Conservation (phyloP, 495 filamentous ascomycete genomes). For the Recurvomyces mirabilis region DNA sequence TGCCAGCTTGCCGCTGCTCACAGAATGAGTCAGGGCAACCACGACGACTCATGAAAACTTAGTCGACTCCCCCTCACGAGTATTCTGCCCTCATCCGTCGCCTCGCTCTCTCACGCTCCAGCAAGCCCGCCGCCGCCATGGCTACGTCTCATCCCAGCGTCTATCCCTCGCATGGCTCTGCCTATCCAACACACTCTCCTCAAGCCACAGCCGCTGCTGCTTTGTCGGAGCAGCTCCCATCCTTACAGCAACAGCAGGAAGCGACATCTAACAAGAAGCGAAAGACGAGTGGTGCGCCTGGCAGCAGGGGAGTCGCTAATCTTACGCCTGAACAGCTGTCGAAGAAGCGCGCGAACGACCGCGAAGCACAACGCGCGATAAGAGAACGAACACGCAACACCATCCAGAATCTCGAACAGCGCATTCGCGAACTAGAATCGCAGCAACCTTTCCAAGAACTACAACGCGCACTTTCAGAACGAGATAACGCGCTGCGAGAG, state of each 20-base stretch:
- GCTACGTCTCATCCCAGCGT: too few relatives aligned
- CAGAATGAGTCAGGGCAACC: too few relatives aligned
- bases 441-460: slow-evolving; percentile 74
- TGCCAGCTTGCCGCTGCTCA: too few relatives aligned
- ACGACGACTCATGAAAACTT: too few relatives aligned
- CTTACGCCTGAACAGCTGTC: slow-evolving; percentile 35
- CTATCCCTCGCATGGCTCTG: slow-evolving; percentile 3
- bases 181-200: neutral
- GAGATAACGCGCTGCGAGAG: slow-evolving; percentile 45
- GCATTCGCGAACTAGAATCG: slow-evolving; percentile 30
- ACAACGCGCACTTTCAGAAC: slow-evolving; percentile 40
- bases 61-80: too few relatives aligned
- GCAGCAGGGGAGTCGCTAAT: slow-evolving; percentile 30
- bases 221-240: slow-evolving; percentile 1
- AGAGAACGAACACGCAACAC: slow-evolving; percentile 31
- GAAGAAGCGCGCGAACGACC: slow-evolving; percentile 34
- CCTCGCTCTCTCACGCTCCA: too few relatives aligned
- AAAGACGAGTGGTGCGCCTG: slow-evolving; percentile 14
- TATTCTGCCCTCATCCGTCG: too few relatives aligned
- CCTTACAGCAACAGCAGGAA: neutral
- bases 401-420: slow-evolving; percentile 28
- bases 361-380: slow-evolving; percentile 35
- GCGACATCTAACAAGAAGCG: slow-evolving; percentile 11
- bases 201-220: slow-evolving; percentile 16
- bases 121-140: too few relatives aligned